Evolutionary conservation across 805 yeast species (phyloP).

Genomic region (Kazachstania kunashirensis): DNA sequence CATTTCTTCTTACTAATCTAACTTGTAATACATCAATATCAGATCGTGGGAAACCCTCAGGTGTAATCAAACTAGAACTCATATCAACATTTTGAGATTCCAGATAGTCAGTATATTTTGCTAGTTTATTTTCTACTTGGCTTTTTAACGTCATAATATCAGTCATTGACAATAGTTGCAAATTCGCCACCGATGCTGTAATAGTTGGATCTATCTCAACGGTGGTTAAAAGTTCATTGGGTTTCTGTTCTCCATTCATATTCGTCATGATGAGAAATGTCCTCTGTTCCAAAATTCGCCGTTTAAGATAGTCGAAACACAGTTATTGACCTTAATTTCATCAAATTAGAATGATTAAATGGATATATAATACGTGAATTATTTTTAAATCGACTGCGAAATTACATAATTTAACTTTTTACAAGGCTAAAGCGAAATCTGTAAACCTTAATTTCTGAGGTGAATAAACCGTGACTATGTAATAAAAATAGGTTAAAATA

Average conservation of each 20-base stretch:
- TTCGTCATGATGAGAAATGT: no score
- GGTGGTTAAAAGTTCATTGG: constrained; percentile 6
- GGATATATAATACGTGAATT: no score
- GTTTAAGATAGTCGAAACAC: no score
- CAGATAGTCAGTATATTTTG: constrained; percentile 36
- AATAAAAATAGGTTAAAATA: no score
- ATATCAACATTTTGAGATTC: constrained; percentile 43
- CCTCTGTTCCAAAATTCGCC: no score
- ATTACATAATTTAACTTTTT: no score
- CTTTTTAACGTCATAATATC: constrained; percentile 29
- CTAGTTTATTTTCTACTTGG: constrained; percentile 35
- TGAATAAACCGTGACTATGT: no score
- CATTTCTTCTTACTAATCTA: constrained; percentile 50
- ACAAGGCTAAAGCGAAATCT: no score
- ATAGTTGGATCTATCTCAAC: constrained; percentile 8
- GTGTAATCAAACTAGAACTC: constrained; percentile 52
- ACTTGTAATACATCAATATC: constrained; percentile 75
- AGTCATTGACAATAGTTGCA: constrained; percentile 1
- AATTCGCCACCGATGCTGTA: constrained; percentile 2
- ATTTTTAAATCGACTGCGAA: no score
- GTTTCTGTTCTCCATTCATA: neutral
- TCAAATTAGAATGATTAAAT: no score
- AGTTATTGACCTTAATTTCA: no score
- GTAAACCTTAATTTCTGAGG: no score
- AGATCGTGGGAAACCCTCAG: constrained; percentile 77